Evolutionary conservation across 2,329 filamentous ascomycete species (phyloP).

Genomic region (Cordyceps javanica): DNA sequence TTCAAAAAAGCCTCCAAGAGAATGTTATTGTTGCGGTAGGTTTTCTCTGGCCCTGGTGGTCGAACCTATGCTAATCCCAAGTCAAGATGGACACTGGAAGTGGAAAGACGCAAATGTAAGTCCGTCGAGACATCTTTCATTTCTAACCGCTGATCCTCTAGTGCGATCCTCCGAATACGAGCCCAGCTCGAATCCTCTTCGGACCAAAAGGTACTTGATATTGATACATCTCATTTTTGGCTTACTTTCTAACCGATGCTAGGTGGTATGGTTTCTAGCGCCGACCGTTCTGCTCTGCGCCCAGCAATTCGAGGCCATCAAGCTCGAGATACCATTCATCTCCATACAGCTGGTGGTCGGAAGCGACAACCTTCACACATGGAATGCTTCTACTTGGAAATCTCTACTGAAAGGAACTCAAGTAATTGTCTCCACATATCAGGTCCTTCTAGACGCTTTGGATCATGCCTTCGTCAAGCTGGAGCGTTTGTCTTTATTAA

Average conservation of each 20-base stretch:
- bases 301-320: constrained; percentile 60
- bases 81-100: constrained; percentile 76
- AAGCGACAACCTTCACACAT: constrained; percentile 63
- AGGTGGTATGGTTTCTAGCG: constrained; percentile 68
- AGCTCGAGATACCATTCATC: constrained; percentile 51
- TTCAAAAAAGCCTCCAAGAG: constrained; percentile 57
- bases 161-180: constrained; percentile 62
- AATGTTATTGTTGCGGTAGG: constrained; percentile 68
- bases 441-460: constrained; percentile 68
- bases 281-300: constrained; percentile 61
- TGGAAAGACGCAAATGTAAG: constrained; percentile 72
- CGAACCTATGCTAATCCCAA: background rate
- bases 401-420: constrained; percentile 55
- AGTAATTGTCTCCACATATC: constrained; percentile 73
- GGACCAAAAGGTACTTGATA: constrained; percentile 44
- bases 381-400: constrained; percentile 66
- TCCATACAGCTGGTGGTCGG: constrained; percentile 60
- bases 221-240: background rate
- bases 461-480: constrained; percentile 67
- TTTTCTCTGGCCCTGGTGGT: constrained; percentile 1
- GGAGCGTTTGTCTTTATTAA: constrained; percentile 56
- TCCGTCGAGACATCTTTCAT: background rate
- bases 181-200: constrained; percentile 52
- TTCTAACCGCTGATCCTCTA: constrained; percentile 27
- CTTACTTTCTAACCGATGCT: constrained; percentile 14